Conservation (phyloP, 768 basidiomycete genomes). For the Trametopsis cervina region DNA sequence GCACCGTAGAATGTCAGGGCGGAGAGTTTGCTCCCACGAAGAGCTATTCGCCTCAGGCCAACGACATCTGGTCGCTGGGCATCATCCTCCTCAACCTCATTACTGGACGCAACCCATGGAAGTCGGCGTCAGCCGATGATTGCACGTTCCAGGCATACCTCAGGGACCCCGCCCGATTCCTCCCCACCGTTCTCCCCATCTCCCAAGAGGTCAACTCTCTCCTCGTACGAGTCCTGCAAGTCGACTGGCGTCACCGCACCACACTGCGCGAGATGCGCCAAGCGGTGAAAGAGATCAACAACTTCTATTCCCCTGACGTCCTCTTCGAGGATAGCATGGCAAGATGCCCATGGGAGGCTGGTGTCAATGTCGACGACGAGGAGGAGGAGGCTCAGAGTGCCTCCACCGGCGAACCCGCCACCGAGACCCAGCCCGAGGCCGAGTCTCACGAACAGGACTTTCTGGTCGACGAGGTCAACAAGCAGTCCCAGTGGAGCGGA, state of each 20-base stretch:
- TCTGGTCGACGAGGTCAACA: constrained; percentile 8
- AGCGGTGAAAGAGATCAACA: constrained; percentile 47
- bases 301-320: constrained; percentile 69
- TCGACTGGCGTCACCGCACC: constrained; percentile 29
- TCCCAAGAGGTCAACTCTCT: constrained; percentile 30
- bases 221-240: constrained; percentile 26
- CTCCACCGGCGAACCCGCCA: constrained; percentile 41
- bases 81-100: constrained; percentile 95
- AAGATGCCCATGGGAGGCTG: constrained; percentile 70
- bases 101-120: constrained; percentile 95
- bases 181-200: constrained; percentile 47
- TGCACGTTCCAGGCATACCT: constrained; percentile 88
- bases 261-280: constrained; percentile 42
- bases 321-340: constrained; percentile 80
- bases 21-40: constrained; percentile 55
- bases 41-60: constrained; percentile 78
- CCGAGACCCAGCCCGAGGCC: constrained; percentile 41
- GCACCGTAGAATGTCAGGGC: constrained; percentile 76
- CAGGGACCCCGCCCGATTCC: constrained; percentile 67
- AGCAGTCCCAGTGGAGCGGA: constrained; percentile 18
- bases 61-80: constrained; percentile 96
- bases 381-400: constrained; percentile 37
- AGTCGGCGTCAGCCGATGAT: constrained; percentile 75
- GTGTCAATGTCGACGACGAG: constrained; percentile 56
- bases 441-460: constrained; percentile 50